Percentiles rank a stretch among this genome's conserved stretches.
These are phyloP conservation scores for Euryodendron excelsum DNA, from an alignment of 148 eudicot genomes.

Conservation along the genomic window DNA sequence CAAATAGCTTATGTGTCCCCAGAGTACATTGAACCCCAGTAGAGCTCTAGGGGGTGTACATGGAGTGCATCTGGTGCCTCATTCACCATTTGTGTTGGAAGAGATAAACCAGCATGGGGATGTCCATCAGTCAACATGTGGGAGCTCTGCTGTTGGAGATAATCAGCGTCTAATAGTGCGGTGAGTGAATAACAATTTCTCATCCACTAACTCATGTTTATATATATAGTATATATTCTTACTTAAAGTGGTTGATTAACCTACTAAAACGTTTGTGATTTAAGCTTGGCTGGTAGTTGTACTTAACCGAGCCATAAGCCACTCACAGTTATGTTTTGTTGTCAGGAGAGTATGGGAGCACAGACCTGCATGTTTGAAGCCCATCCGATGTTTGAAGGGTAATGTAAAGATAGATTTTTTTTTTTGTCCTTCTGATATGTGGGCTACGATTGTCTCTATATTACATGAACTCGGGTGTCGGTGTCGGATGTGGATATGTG, in stretches of 20 bases:
- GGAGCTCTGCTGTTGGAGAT: conserved; percentile 24
- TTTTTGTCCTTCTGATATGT: background rate
- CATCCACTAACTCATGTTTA: background rate
- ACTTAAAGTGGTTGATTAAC: background rate
- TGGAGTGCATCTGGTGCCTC: conserved; percentile 78
- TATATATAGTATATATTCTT: background rate
- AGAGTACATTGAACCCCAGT: conserved; percentile 41
- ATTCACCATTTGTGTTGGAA: conserved; percentile 68
- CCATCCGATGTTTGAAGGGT: conserved; percentile 71
- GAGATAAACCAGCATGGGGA: conserved; percentile 59
- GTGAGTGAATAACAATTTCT: conserved; percentile 39
- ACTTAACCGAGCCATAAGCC: background rate
- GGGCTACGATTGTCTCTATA: background rate
- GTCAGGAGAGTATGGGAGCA: conserved; percentile 77
- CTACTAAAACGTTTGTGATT: background rate
- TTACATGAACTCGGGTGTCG: background rate
- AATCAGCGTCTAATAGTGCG: conserved; percentile 43
- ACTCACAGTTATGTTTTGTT: background rate
- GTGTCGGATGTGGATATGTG: background rate
- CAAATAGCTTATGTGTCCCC: conserved; percentile 57
- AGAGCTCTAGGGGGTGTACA: conserved; percentile 70
- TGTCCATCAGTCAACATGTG: conserved; percentile 30
- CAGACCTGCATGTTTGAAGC: conserved; percentile 72
- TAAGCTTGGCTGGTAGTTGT: background rate
- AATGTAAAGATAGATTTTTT: conserved; percentile 6